Conservation (phyloP, 2,329 filamentous ascomycete species). For the Microcyclospora tardicrescens region DNA sequence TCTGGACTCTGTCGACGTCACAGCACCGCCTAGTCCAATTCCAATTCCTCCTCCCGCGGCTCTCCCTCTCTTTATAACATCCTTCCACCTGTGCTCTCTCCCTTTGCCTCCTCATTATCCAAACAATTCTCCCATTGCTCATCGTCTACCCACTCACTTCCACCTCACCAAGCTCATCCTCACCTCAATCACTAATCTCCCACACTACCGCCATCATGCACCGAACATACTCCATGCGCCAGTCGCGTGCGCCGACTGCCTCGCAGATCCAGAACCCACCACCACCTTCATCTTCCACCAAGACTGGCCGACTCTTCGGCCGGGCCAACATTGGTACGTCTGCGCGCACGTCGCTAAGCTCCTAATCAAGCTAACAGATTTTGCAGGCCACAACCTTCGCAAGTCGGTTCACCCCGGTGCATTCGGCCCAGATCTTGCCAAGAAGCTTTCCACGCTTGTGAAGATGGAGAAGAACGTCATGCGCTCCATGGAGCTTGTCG, state of each 20-base stretch:
- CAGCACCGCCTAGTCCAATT: too few species aligned
- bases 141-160: too few species aligned
- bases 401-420: constrained; percentile 58
- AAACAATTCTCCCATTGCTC: too few species aligned
- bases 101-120: too few species aligned
- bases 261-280: constrained; percentile 85
- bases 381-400: constrained; percentile 55
- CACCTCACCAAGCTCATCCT: too few species aligned
- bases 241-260: constrained; percentile 87
- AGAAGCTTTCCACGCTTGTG: constrained; percentile 93
- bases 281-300: constrained; percentile 81
- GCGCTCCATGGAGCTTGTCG: constrained; percentile 92
- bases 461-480: constrained; percentile 99
- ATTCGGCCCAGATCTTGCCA: constrained; percentile 77
- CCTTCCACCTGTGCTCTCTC: too few species aligned
- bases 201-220: constrained; percentile 52
- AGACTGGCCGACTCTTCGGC: constrained; percentile 79
- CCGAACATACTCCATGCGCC: constrained; percentile 98
- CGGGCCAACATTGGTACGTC: constrained; percentile 68
- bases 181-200: neutral
- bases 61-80: too few species aligned
- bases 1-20: too few species aligned
- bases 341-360: too few species aligned
- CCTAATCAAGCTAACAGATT: constrained; percentile 1
- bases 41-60: too few species aligned